Evolutionary conservation across 768 basidiomycete species (phyloP).

Genomic region (Albatrellus ellisii): DNA sequence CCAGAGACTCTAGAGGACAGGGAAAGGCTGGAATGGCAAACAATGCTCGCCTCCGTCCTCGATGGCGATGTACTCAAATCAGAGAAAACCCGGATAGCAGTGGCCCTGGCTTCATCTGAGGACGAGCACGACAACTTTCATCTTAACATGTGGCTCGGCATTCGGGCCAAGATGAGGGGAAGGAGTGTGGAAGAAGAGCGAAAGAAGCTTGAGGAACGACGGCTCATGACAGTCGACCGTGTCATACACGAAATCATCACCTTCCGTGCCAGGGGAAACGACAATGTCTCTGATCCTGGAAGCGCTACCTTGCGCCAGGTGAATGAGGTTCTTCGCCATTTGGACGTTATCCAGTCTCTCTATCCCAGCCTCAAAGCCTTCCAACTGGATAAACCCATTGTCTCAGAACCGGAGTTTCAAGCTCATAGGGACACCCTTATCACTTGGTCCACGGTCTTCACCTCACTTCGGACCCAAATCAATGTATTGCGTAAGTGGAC

Average conservation of each 20-base stretch:
- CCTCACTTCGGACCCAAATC: constrained; percentile 75
- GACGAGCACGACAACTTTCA: constrained; percentile 59
- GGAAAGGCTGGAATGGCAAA: constrained; percentile 90
- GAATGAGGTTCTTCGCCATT: constrained; percentile 49
- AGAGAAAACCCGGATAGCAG: constrained; percentile 87
- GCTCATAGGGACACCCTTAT: constrained; percentile 81
- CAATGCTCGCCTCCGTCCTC: constrained; percentile 86
- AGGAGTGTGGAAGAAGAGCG: constrained; percentile 74
- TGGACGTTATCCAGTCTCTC: constrained; percentile 75
- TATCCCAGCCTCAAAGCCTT: constrained; percentile 80
- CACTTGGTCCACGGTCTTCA: constrained; percentile 84
- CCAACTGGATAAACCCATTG: constrained; percentile 62
- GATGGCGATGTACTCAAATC: constrained; percentile 90
- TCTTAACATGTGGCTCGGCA: constrained; percentile 76
- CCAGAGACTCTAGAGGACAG: constrained; percentile 62
- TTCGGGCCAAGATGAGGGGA: constrained; percentile 77
- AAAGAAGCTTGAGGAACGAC: constrained; percentile 67
- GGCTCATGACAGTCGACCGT: constrained; percentile 67
- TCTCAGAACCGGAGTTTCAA: constrained; percentile 53
- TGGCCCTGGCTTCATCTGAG: constrained; percentile 53
- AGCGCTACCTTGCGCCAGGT: constrained; percentile 48
- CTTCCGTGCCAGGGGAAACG: constrained; percentile 48
- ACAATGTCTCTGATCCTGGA: constrained; percentile 23
- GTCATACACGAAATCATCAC: constrained; percentile 73
- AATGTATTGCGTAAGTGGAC: constrained; percentile 83